Base-by-base conservation (phyloP, 495 filamentous ascomycete species). In the Hypoxylon subgilvum region DNA sequence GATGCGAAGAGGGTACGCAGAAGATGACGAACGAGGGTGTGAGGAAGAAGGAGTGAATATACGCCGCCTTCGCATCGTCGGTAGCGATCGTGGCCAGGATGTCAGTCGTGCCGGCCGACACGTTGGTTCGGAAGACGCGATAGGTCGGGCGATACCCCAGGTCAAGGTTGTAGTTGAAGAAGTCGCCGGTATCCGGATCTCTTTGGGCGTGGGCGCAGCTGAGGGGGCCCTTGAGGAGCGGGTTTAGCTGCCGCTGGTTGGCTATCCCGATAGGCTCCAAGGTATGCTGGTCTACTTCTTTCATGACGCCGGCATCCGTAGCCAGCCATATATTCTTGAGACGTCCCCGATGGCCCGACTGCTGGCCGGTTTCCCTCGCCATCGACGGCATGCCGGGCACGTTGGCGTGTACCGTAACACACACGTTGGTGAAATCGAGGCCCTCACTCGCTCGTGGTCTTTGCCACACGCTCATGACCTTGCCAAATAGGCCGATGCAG, bases 101-200 rank as follows among this genome's bases (percentile, higher is more conserved):
- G 1, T 81, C 76, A 0, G 88, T 90, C 38, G 84, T 71, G 0
- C 86, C 88, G 0, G 81, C 87, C 0, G 79, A 63, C 0, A 80
- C 80, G 5, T 75, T 84, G 10, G 84, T 80, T 3, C 72, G 66
- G 67, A 92, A 92, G 21, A 92, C 65, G 1, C 86, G 83, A 59
- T 92, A 94, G 0, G 59, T 49, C 1, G 76, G 25, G 12, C 28
- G 19, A 6, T 52, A 63, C 21, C 72, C 74, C 34, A 74, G 22
- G 0, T 79, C 82, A 27, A 90, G 80, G 66, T 92, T 92, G 74
- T 79, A 91, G 65, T 91, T 92, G 74, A 81, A 90, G n/a, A 88
- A 66, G 55, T 92, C 88, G 1, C 90, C 89, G 0, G 86, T 91
- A 0, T 75, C 61, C 0, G 87, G 88, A 58, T 91, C 88, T 0